phyloP scores from a whole-genome alignment of 768 basidiomycete species.

The Leccinum boreale region DNA sequence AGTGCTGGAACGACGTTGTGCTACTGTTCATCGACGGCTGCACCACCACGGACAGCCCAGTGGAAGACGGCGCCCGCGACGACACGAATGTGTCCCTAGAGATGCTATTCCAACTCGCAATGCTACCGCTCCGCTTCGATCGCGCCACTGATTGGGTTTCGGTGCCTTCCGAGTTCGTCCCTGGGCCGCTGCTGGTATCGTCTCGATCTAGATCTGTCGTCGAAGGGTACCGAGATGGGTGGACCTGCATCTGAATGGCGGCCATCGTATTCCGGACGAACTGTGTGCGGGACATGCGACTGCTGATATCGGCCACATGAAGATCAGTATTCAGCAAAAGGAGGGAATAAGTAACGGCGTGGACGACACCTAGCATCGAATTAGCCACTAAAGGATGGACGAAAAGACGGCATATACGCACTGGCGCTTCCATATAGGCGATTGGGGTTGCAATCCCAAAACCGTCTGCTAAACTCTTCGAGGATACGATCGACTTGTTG shows the following conservation, averaged over 20 bases:
- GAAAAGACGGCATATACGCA: conserved; percentile 36
- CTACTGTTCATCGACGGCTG: conserved; percentile 53
- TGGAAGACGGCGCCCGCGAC: conserved; percentile 34
- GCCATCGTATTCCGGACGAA: conserved; percentile 91
- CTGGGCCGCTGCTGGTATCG: conserved; percentile 59
- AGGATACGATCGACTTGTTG: conserved; percentile 98
- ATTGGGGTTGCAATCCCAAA: conserved; percentile 86
- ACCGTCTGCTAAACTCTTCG: conserved; percentile 85
- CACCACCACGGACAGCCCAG: conserved; percentile 30
- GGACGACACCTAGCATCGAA: conserved; percentile 71
- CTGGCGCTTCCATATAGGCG: conserved; percentile 82
- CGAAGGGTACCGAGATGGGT: conserved; percentile 53
- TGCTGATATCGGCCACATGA: conserved; percentile 86
- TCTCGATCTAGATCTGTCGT: conserved; percentile 64
- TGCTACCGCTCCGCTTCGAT: conserved; percentile 77
- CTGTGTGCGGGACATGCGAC: conserved; percentile 87
- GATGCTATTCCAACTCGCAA: conserved; percentile 81
- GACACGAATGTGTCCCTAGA: conserved; percentile 55
- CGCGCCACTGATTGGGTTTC: conserved; percentile 46
- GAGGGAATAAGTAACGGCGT: conserved; percentile 90
- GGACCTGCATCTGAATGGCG: conserved; percentile 77
- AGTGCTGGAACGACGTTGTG: conserved; percentile 59
- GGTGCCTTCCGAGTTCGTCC: conserved; percentile 53
- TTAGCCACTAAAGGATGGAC: neutral
- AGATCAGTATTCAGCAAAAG: conserved; percentile 95